Evolutionary conservation across 2,329 filamentous ascomycete species (phyloP).

Genomic region (Tothia fuscella): DNA sequence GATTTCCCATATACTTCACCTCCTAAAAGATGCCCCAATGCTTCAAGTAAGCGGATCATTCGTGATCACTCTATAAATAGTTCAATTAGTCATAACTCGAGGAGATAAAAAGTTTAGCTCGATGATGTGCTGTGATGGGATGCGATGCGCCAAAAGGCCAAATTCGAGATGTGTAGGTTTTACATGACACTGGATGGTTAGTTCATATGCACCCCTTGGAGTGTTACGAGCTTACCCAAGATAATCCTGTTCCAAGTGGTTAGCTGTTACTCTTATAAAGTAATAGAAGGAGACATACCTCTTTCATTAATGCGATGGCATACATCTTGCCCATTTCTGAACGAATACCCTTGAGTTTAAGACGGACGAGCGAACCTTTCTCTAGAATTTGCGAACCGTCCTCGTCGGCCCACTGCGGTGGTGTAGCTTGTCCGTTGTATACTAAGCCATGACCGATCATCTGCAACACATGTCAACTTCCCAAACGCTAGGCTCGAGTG

Average conservation of each 20-base stretch:
- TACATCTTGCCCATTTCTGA: constrained; percentile 92
- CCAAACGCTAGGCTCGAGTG: constrained; percentile 13
- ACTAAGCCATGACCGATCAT: constrained; percentile 86
- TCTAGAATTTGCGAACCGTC: constrained; percentile 90
- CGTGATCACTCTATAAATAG: too few relatives aligned
- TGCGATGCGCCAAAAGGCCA: constrained; percentile 48
- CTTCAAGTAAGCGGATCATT: too few relatives aligned
- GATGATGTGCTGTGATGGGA: too few relatives aligned
- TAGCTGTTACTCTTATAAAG: constrained; percentile 12
- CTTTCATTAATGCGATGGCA: constrained; percentile 95
- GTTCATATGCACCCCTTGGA: background rate
- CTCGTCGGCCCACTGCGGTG: constrained; percentile 93
- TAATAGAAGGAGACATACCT: constrained; percentile 31
- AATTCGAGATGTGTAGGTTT: too few relatives aligned
- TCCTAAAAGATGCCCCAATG: too few relatives aligned
- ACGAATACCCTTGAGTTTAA: constrained; percentile 89
- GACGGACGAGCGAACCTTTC: constrained; percentile 80
- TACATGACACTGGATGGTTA: constrained; percentile 52
- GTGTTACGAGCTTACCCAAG: constrained; percentile 20
- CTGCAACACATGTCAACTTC: constrained; percentile 35
- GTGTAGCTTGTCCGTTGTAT: constrained; percentile 89
- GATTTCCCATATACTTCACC: too few relatives aligned
- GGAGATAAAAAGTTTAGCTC: too few relatives aligned
- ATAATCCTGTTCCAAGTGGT: too few relatives aligned
- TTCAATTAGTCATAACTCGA: too few relatives aligned